Base-by-base conservation (phyloP, 2,329 filamentous ascomycete species). In the Trichoderma sp. region DNA sequence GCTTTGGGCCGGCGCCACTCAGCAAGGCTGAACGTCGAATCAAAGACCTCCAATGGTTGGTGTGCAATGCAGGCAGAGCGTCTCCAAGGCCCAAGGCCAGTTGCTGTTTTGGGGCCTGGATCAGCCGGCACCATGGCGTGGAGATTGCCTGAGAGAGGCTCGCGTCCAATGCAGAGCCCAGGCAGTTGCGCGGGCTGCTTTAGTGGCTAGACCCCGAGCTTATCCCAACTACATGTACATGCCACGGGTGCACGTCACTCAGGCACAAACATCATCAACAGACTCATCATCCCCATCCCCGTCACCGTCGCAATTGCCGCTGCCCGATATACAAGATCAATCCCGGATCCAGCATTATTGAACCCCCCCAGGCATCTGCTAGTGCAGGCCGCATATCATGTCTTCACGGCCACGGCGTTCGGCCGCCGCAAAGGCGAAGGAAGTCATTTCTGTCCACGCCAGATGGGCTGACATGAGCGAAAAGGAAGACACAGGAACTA, bases 321-420 rank as follows among this genome's bases (percentile, higher is more conserved):
- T 7, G 16, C 55, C 40, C 59, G 14, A 19, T 11, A 40, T 27
- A 64, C 33, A 13, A 13, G 33, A 35, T 14, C 49, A 52, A 53
- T 29, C 37, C n/a, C 14, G 49, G 24, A 64, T 53, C 31, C 43
- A 59, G 24, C 65, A 33, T 33, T 57, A 24, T 53, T 47, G 33
- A 68, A 27, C 24, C 47, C 55, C 27, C 5, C 43, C 47, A 14
- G 35, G 63, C 55, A 67, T 31, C 67, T 62, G 68, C 56, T 3
- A 70, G 63, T 56, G 63, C 68, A 62, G 56, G 31, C 64, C 35
- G 37, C 47, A 43, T 27, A 74, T 69, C 71, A 86, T 86, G 84
- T 73, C 83, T 57, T 80, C 82, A 37, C 83, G 85, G 69, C 85
- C 85, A 53, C 83, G 81, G 63, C 80, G 82, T 55, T 82, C 81